Base-by-base conservation (phyloP, 345 rosid genomes). In the Salix arbutifolia region DNA sequence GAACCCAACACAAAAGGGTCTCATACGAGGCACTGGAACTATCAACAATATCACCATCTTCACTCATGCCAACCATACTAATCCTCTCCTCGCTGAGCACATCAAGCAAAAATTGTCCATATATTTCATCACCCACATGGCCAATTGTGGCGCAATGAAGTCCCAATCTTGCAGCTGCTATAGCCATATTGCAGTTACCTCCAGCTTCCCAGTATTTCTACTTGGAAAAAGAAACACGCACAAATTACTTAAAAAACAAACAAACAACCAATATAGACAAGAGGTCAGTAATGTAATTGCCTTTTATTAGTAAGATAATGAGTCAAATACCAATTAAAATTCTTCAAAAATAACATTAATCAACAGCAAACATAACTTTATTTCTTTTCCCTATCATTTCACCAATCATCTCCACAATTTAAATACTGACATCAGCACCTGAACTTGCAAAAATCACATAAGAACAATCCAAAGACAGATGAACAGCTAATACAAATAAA, bases 1-100 rank as follows among this genome's bases (percentile, higher is more conserved):
- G 97, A 78, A 96, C 98, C 97, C 99, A 96, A 69, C 99, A 96
- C 67, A 96, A 70, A 81, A 92, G 98, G 5, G 99, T 94, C 71
- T 94, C 91, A 80, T 87, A 89, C 8, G 78, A 81, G 13, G 87
- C 82, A 82, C 67, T 80, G n/a, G 86, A 69, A 81, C 77, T 66
- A 48, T 81, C 80, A 58, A 76, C 74, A 72, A 68, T 70, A 81
- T 81, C 81, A 69, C 72, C 17, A 73, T 80, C 90, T 69, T 88
- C 92, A 84, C 61, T 81, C 88, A 93, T 86, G 16, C 85, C 86
- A 80, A 92, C 90, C 78, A 88, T 83, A 69, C 71, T 68, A 76
- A 96, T 88, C 23, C 95, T 89, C 83, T 92, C 99, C 58, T 88
- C 87, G 71, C 61, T 89, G 80, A 96, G 95, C 84, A 94, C 98